Evolutionary conservation across 768 basidiomycete genomes (phyloP).

Genomic region (Zangia roseola): DNA sequence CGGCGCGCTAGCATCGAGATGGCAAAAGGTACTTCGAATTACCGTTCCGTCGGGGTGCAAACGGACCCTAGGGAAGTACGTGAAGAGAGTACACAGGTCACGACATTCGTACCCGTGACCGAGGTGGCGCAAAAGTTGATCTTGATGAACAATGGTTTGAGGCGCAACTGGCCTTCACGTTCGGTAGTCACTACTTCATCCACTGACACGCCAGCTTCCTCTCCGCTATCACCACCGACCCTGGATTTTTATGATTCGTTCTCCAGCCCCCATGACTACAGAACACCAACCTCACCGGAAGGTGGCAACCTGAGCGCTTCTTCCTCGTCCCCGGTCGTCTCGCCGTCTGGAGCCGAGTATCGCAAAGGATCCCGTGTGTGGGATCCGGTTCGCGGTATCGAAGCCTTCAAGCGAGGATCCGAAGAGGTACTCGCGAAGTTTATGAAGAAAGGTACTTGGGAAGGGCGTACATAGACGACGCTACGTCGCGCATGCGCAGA

Average conservation of each 20-base stretch:
- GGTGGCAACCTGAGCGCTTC: conserved; percentile 4
- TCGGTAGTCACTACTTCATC: conserved; percentile 2
- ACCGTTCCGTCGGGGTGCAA: conserved; percentile 70
- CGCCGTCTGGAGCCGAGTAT: conserved; percentile 48
- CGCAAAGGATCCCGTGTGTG: conserved; percentile 65
- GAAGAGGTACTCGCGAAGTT: conserved; percentile 86
- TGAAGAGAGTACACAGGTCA: conserved; percentile 61
- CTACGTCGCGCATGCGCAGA: not conserved
- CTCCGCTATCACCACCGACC: conserved; percentile 3
- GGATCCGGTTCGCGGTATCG: conserved; percentile 84
- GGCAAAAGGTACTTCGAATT: conserved; percentile 37
- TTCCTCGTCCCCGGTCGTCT: conserved; percentile 36
- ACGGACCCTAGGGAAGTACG: conserved; percentile 55
- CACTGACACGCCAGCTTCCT: not conserved
- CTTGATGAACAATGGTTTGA: conserved; percentile 18
- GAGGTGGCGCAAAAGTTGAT: conserved; percentile 24
- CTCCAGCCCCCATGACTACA: conserved; percentile 11
- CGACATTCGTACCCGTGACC: conserved; percentile 15
- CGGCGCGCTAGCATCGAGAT: conserved; percentile 31
- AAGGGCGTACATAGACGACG: conserved; percentile 38
- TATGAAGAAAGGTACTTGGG: conserved; percentile 75
- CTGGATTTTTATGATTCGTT: conserved; percentile 15
- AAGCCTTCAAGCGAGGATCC: conserved; percentile 82
- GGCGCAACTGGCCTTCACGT: conserved; percentile 20
- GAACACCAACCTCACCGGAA: conserved; percentile 11